phyloP scores from a whole-genome alignment of 495 filamentous ascomycete genomes.

The Talaromyces liani region DNA sequence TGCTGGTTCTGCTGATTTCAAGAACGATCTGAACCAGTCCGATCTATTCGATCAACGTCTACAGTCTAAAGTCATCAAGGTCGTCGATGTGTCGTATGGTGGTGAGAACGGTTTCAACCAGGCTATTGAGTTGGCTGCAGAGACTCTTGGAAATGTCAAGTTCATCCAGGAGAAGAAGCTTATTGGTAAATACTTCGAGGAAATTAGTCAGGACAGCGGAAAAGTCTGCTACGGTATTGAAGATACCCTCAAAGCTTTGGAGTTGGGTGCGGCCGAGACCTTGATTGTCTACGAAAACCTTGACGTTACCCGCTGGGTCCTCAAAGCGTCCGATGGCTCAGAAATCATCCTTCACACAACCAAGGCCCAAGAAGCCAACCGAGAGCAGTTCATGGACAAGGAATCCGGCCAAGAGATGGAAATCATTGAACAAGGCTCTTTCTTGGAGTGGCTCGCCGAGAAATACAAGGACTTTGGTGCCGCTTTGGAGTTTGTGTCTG shows the following conservation, averaged over 20 bases:
- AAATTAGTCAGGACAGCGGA: constrained; percentile 94
- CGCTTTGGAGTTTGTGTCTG: constrained; percentile 94
- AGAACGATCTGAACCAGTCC: constrained; percentile 96
- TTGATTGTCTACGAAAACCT: constrained; percentile 98
- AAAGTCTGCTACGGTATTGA: constrained; percentile 97
- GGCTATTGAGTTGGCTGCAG: constrained; percentile 87
- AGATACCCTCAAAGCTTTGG: constrained; percentile 94
- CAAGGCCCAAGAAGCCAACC: constrained; percentile 74
- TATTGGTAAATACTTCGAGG: constrained; percentile 96
- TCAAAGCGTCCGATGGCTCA: constrained; percentile 66
- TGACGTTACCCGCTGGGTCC: constrained; percentile 81
- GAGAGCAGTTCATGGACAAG: constrained; percentile 85
- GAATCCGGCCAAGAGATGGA: constrained; percentile 97
- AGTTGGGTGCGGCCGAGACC: constrained; percentile 88
- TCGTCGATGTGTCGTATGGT: constrained; percentile 97
- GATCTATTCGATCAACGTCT: constrained; percentile 94
- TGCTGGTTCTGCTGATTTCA: constrained; percentile 97
- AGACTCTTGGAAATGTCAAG: constrained; percentile 98
- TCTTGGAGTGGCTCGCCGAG: constrained; percentile 98
- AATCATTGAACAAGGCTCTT: constrained; percentile 70
- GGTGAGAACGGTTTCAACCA: constrained; percentile 99
- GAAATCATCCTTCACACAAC: constrained; percentile 78
- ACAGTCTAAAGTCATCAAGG: constrained; percentile 93
- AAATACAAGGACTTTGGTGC: constrained; percentile 96
- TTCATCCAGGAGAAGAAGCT: constrained; percentile 99